A percentile compares a stretch with the other conserved stretches of the same genome.
Evolutionary conservation across 371 early-diverging fungal genomes (phyloP).

Genomic region (Mucor circinelloides): DNA sequence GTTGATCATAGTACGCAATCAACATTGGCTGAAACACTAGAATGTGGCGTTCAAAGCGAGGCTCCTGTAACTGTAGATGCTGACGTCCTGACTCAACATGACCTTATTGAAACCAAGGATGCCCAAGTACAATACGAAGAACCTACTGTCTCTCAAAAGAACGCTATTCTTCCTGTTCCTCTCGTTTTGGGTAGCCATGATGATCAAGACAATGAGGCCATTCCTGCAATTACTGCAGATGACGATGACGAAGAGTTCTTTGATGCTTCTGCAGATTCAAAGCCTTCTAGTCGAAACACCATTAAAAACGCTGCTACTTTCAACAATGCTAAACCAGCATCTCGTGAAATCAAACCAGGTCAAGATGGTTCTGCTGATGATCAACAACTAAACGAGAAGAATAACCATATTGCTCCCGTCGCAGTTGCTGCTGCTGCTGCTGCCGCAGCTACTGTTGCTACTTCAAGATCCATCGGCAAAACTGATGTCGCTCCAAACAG

Average conservation of each 20-base stretch:
- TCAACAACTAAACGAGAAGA: background rate
- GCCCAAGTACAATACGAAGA: slow-evolving; percentile 16
- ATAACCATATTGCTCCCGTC: background rate
- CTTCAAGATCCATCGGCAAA: background rate
- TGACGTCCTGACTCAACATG: background rate
- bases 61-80: background rate
- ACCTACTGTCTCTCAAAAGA: background rate
- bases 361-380: background rate
- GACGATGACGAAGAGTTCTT: slow-evolving; percentile 20
- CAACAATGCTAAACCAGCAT: background rate
- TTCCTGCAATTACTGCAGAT: background rate
- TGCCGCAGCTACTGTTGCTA: background rate
- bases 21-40: slow-evolving; percentile 1
- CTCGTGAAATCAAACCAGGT: background rate
- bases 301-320: slow-evolving; percentile 5
- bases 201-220: background rate
- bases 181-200: background rate
- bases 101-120: background rate
- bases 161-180: background rate
- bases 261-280: slow-evolving; percentile 19
- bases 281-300: slow-evolving; percentile 18
- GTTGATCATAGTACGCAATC: slow-evolving; percentile 15
- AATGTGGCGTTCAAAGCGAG: slow-evolving; percentile 19
- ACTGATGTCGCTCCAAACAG: background rate
- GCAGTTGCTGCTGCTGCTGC: background rate